Evolutionary conservation across 306 rosid species (phyloP).

Genomic region (Dalbergia oliveri): DNA sequence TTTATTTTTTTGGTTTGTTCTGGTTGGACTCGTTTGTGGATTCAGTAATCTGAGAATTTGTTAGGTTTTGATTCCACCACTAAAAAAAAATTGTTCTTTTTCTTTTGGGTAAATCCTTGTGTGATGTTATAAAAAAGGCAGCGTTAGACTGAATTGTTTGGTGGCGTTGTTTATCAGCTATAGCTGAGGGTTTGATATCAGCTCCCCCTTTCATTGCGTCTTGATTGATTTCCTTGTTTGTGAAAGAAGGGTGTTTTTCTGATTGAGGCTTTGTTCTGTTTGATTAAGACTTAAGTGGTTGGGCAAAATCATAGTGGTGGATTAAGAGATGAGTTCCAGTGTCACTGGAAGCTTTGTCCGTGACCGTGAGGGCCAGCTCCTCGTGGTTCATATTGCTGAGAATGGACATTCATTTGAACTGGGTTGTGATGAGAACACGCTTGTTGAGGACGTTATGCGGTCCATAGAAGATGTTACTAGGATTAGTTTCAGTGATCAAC

Average conservation of each 20-base stretch:
- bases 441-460: conserved; percentile 81
- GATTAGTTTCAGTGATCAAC: conserved; percentile 71
- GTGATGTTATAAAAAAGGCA: neutral
- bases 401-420: conserved; percentile 87
- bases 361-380: conserved; percentile 65
- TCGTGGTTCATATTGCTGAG: conserved; percentile 88
- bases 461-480: conserved; percentile 64
- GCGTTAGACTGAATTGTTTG: conserved; percentile 40
- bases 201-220: conserved; percentile 16
- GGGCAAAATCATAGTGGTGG: conserved; percentile 43
- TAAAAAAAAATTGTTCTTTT: neutral
- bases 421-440: conserved; percentile 69
- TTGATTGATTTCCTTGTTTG: conserved; percentile 38
- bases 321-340: conserved; percentile 75
- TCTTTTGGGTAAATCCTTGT: conserved; percentile 11
- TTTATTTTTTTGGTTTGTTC: neutral
- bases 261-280: conserved; percentile 46
- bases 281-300: conserved; percentile 44
- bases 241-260: conserved; percentile 11
- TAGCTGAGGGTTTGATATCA: conserved; percentile 43
- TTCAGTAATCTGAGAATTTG: conserved; percentile 42
- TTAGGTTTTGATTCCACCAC: conserved; percentile 32
- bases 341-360: conserved; percentile 58
- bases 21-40: conserved; percentile 39
- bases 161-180: conserved; percentile 46